Conservation (phyloP, 805 yeast genomes). For the Candida ovalis region DNA sequence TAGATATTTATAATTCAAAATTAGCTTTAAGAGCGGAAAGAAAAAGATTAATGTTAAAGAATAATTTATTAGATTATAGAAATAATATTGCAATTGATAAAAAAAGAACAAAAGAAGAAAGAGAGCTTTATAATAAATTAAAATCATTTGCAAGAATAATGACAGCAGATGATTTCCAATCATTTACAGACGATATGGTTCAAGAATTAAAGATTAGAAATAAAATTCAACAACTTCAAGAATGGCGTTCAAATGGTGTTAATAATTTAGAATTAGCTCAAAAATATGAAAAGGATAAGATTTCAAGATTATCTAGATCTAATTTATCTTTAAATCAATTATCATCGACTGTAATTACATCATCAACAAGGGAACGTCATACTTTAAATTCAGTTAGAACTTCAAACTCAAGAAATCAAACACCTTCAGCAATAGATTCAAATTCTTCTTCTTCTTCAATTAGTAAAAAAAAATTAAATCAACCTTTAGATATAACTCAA, state of each 20-base stretch:
- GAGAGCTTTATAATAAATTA: constrained; percentile 69
- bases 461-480: constrained; percentile 36
- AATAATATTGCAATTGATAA: constrained; percentile 79
- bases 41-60: constrained; percentile 74
- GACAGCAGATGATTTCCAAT: constrained; percentile 76
- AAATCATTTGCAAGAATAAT: constrained; percentile 80
- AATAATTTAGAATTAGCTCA: constrained; percentile 78
- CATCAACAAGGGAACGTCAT: constrained; percentile 32
- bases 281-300: constrained; percentile 85
- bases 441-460: background rate
- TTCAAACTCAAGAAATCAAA: constrained; percentile 28
- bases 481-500: constrained; percentile 64
- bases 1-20: constrained; percentile 87
- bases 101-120: constrained; percentile 82
- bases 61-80: constrained; percentile 79
- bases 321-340: constrained; percentile 10
- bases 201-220: constrained; percentile 76
- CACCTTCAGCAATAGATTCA: constrained; percentile 19
- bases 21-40: constrained; percentile 90
- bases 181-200: constrained; percentile 66
- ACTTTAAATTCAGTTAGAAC: constrained; percentile 28
- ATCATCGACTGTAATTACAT: constrained; percentile 44
- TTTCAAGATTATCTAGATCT: constrained; percentile 46
- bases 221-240: constrained; percentile 85
- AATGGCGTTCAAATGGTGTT: constrained; percentile 89